Evolutionary conservation across 2,329 filamentous ascomycete species (phyloP).

Genomic region (Scedosporium aurantiacum): DNA sequence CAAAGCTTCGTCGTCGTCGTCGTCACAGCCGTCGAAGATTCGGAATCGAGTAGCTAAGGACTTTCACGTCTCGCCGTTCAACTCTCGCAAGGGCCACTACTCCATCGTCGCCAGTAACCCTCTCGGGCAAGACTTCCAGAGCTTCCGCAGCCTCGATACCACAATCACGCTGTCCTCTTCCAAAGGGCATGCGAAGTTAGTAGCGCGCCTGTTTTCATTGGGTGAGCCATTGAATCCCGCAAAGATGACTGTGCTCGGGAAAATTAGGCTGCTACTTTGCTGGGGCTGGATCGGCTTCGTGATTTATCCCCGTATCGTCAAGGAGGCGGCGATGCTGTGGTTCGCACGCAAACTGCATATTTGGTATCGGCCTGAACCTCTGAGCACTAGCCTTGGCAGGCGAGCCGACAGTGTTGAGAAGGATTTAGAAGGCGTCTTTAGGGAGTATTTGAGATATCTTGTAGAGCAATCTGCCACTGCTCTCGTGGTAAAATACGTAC

Average conservation of each 20-base stretch:
- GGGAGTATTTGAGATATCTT: conserved; percentile 34
- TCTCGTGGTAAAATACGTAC: conserved; percentile 41
- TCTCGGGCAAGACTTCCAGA: conserved; percentile 24
- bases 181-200: conserved; percentile 47
- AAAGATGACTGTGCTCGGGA: conserved; percentile 29
- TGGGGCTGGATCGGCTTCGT: conserved; percentile 61
- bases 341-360: conserved; percentile 47
- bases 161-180: conserved; percentile 52
- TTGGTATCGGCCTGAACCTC: conserved; percentile 54
- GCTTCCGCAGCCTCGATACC: conserved; percentile 37
- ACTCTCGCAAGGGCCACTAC: conserved; percentile 46
- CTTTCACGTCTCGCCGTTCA: conserved; percentile 70
- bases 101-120: conserved; percentile 36
- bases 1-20: neutral
- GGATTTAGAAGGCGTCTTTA: conserved; percentile 34
- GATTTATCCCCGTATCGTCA: conserved; percentile 54
- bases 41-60: conserved; percentile 48
- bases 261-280: conserved; percentile 32
- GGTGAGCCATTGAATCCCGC: conserved; percentile 38
- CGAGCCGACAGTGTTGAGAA: conserved; percentile 38
- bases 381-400: conserved; percentile 42
- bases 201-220: conserved; percentile 47
- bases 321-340: conserved; percentile 47
- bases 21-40: neutral
- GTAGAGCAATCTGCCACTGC: conserved; percentile 33